phyloP scores from a whole-genome alignment of 352 stramenopile genomes.

The Phytophthora boehmeriae region DNA sequence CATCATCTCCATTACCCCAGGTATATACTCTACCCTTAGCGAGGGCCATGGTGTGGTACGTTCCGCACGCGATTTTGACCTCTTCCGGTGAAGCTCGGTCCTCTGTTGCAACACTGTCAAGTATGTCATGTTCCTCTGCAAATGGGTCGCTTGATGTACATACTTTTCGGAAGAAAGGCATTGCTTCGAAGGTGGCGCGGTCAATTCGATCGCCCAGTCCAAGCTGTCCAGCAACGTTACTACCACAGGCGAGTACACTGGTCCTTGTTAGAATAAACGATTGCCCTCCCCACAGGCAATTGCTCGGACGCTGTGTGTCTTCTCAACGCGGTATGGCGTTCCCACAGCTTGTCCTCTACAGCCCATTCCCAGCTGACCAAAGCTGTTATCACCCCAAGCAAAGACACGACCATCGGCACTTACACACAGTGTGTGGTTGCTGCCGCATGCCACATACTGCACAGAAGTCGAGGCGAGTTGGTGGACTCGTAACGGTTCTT shows the following conservation, averaged over 20 bases:
- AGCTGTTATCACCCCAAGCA: slow-evolving; percentile 71
- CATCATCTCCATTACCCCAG: slow-evolving; percentile 73
- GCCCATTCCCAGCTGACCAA: slow-evolving; percentile 60
- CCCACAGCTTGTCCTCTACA: slow-evolving; percentile 34
- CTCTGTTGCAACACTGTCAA: slow-evolving; percentile 5
- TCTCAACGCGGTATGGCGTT: slow-evolving; percentile 56
- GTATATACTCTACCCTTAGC: slow-evolving; percentile 50
- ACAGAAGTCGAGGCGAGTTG: slow-evolving; percentile 46
- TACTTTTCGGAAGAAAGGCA: slow-evolving; percentile 57
- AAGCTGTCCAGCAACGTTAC: slow-evolving; percentile 71
- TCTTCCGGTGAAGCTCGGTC: slow-evolving; percentile 25
- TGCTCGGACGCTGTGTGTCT: slow-evolving; percentile 44
- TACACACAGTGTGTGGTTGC: slow-evolving; percentile 69
- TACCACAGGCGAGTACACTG: slow-evolving; percentile 61
- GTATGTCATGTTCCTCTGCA: not conserved
- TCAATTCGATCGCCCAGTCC: slow-evolving; percentile 55
- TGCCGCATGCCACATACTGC: slow-evolving; percentile 59
- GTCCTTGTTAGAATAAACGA: slow-evolving; percentile 65
- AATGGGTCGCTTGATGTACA: not conserved
- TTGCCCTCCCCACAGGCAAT: slow-evolving; percentile 63
- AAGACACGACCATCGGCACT: slow-evolving; percentile 62
- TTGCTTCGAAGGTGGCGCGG: slow-evolving; percentile 49
- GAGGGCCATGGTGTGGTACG: slow-evolving; percentile 67
- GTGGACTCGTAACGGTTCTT: slow-evolving; percentile 56
- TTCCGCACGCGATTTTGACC: slow-evolving; percentile 51